Percentiles rank a stretch among this genome's conserved stretches.
Evolutionary conservation across 1,139 yeast species (phyloP).

Genomic region (Pichia sp.): DNA sequence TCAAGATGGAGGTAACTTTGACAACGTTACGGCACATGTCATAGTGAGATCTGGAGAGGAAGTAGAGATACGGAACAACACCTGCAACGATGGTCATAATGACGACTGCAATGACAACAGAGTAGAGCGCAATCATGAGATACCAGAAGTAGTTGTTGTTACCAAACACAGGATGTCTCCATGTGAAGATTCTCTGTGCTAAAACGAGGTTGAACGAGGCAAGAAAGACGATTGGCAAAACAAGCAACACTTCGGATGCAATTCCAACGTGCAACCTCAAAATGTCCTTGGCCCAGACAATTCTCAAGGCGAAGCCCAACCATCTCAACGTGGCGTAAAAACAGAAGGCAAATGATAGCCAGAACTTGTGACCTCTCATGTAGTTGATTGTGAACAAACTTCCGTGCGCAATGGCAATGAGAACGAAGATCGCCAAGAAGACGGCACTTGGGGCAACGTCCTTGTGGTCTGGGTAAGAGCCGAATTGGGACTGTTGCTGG

Average conservation of each 20-base stretch:
- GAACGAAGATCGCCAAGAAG: slow-evolving; percentile 51
- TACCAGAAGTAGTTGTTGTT: slow-evolving; percentile 51
- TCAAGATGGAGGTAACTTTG: slow-evolving; percentile 53
- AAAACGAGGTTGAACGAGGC: slow-evolving; percentile 59
- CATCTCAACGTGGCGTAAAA: slow-evolving; percentile 50
- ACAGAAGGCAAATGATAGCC: slow-evolving; percentile 52
- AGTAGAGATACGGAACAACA: slow-evolving; percentile 58
- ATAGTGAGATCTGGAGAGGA: slow-evolving; percentile 44
- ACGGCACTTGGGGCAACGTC: slow-evolving; percentile 64
- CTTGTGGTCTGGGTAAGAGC: slow-evolving; percentile 53
- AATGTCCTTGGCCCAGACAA: slow-evolving; percentile 53
- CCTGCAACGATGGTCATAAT: slow-evolving; percentile 68
- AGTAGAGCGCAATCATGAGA: slow-evolving; percentile 49
- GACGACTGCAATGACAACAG: slow-evolving; percentile 53
- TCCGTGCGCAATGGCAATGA: slow-evolving; percentile 47
- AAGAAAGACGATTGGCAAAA: slow-evolving; percentile 53
- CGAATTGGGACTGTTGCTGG: slow-evolving; percentile 53
- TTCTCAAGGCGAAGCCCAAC: slow-evolving; percentile 59
- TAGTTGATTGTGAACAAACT: slow-evolving; percentile 48
- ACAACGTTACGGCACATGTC: slow-evolving; percentile 53
- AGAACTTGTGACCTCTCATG: slow-evolving; percentile 62
- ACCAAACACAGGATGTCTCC: slow-evolving; percentile 81
- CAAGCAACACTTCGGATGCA: slow-evolving; percentile 54
- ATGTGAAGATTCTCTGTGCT: slow-evolving; percentile 74
- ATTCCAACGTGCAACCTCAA: slow-evolving; percentile 49